Base-by-base conservation (phyloP, 1,284 basidiomycete genomes). In the Agroathelia rolfsii region DNA sequence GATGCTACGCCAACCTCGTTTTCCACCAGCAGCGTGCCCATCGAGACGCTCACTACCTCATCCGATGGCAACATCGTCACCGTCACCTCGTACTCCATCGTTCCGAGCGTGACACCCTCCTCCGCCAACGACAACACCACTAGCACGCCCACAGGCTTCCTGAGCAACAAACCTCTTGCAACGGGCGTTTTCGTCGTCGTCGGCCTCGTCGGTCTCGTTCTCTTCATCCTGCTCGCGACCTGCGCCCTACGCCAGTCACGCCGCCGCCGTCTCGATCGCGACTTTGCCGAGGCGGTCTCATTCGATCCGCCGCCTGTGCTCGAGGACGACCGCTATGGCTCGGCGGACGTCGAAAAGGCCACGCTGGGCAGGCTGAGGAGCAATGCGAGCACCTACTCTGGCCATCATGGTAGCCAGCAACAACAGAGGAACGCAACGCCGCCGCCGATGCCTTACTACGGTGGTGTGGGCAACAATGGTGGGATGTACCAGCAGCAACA, bases 161-260 rank as follows among this genome's bases (percentile, higher is more conserved):
- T 81, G 26, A 52, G 71, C 39, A 76, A 82, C 53, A 78, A 74
- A 50, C 58, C 67, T 9, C 57, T 76, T 14, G 66, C 69, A 20
- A 70, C 70, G 6, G 53, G 67, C 10, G 62, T 80, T 9, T 77
- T 82, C 41, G 56, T 61, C 14, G 39, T 75, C n/a, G 59, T 61
- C 11, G 72, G 68, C 8, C 39, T 81, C 24, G 44, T 70, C 24
- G 66, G 44, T 1, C 56, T 81, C 30, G 45, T 70, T 22, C 34
- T 74, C 30, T 36, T 75, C 38, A 46, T 73, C 38, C 35, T 57
- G 22, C 24, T 65, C 24, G 49, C 58, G 7, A 72, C 69, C 1
- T 67, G 64, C 44, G 50, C 54, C 11, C 33, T 80, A 23, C 69
- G 77, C 34, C 60, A 64, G 32, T 60, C 61, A 31, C 58, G 60